These are phyloP conservation scores for Phytophthora pini DNA, from an alignment of 352 stramenopile genomes.

Conservation along the genomic window DNA sequence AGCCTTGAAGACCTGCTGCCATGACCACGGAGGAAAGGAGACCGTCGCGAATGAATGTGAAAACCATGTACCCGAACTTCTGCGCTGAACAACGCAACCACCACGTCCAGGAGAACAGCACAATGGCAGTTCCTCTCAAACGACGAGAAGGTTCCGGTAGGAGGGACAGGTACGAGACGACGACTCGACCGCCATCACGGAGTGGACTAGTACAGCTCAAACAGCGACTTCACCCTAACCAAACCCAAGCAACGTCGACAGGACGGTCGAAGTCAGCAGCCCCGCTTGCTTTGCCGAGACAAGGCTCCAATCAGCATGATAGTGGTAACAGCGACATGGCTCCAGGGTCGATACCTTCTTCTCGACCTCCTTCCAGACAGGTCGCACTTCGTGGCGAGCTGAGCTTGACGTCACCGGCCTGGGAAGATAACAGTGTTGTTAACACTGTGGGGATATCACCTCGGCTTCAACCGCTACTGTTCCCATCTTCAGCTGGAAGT, in stretches of 20 bases:
- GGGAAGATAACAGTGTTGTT: slow-evolving; percentile 11
- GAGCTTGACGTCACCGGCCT: slow-evolving; percentile 23
- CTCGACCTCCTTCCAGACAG: slow-evolving; percentile 37
- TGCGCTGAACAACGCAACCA: slow-evolving; percentile 59
- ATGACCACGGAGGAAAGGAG: slow-evolving; percentile 19
- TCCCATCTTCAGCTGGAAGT: slow-evolving; percentile 18
- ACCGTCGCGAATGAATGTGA: slow-evolving; percentile 25
- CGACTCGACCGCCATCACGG: slow-evolving; percentile 9
- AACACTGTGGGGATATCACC: slow-evolving; percentile 12
- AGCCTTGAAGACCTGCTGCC: background rate
- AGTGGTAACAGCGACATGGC: background rate
- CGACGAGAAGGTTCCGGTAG: slow-evolving; percentile 18
- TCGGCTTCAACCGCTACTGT: slow-evolving; percentile 15
- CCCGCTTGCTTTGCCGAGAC: slow-evolving; percentile 9
- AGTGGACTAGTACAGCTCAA: slow-evolving; percentile 13
- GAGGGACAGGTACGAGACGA: slow-evolving; percentile 9
- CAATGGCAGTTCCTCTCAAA: slow-evolving; percentile 25
- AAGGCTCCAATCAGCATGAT: slow-evolving; percentile 35
- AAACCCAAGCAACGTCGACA: background rate
- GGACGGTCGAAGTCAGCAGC: slow-evolving; percentile 4
- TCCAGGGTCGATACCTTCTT: background rate
- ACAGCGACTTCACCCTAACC: slow-evolving; percentile 1
- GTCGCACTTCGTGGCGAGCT: slow-evolving; percentile 47
- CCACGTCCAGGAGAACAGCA: slow-evolving; percentile 33
- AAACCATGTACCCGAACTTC: slow-evolving; percentile 65